Evolutionary conservation across 305 asterid genomes (phyloP), one percentile per base, ranked within the genome.

Genomic region (Solanum chacoense): DNA sequence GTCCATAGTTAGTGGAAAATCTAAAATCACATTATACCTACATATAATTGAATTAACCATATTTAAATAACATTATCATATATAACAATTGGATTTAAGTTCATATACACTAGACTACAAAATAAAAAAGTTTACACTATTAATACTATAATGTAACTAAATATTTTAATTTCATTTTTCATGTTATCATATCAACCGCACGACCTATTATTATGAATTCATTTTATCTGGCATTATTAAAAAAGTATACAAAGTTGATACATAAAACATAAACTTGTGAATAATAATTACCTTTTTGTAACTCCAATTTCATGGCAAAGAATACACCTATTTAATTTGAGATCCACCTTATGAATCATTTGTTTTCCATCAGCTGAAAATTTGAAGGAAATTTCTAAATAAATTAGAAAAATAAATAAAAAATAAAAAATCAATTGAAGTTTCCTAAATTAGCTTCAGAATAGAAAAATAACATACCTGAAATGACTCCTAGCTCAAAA

Each of bases 11-110:
- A 94, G 87, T 11, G 98, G 96, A 85, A 93, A 94, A 88, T 96
- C 96, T 92, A 93, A 80, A 74, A 96, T 93, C 89, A 96, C 96
- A 87, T 96, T 96, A 67, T 93, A 94, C 91, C 98, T 96, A 86
- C 76, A 84, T 29, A 83, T 29, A 50, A 50, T 31, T 35, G 55
- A 35, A 77, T 8, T 35, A 7, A 77, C 18, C 10, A 50, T 50
- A 83, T 31, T 81, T 45, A 5, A 81, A 16, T 45, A 50, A 31
- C 87, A 79, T 13, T 14, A 79, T 6, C 36, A 24, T 79, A 79
- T 8, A 29, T 29, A 72, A 72, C 1, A 14, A 73, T 73, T 73
- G 7, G 3, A 73, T 29, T 31, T 29, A 31, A 72, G 24, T 73
- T 73, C n/a, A 73, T 73, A 29, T 29, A 29, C 1, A 72, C 36